These are phyloP conservation scores for Amanita molliuscula DNA, from an alignment of 768 basidiomycete species.

Conservation along the genomic window DNA sequence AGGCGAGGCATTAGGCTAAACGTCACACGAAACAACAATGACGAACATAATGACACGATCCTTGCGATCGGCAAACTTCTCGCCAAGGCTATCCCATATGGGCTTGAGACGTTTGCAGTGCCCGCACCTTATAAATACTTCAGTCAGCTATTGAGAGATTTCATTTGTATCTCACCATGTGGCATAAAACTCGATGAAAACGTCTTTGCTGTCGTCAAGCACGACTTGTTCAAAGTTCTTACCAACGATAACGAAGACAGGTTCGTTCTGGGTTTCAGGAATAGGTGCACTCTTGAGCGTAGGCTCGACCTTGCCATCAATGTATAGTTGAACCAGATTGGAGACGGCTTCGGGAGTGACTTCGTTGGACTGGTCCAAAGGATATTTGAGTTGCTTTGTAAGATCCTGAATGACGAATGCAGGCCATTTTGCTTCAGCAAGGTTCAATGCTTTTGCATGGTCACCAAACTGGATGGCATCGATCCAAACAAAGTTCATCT, in stretches of 20 bases:
- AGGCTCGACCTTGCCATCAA: conserved; percentile 67
- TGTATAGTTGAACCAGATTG: conserved; percentile 51
- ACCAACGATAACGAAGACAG: conserved; percentile 75
- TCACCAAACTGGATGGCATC: conserved; percentile 93
- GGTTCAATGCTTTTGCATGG: conserved; percentile 91
- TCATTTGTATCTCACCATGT: conserved; percentile 58
- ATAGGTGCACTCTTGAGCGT: conserved; percentile 85
- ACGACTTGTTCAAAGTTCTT: conserved; percentile 85
- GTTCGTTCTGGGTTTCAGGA: conserved; percentile 75
- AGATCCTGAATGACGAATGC: conserved; percentile 90
- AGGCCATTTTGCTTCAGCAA: conserved; percentile 82
- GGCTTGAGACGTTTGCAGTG: conserved; percentile 98
- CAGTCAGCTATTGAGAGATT: background rate
- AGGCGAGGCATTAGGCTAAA: conserved; percentile 7
- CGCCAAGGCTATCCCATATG: conserved; percentile 84
- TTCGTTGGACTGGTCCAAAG: conserved; percentile 59
- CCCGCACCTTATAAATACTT: conserved; percentile 51
- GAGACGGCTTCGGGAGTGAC: conserved; percentile 48
- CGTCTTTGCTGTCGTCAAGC: conserved; percentile 82
- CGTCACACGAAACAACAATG: background rate
- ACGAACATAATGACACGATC: conserved; percentile 72
- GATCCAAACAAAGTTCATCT: conserved; percentile 97
- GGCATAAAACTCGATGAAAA: conserved; percentile 96
- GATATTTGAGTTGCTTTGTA: conserved; percentile 79
- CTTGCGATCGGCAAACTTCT: conserved; percentile 68